A percentile compares a stretch with the other conserved stretches of the same genome.
Evolutionary conservation across 78 protist genomes (phyloP).

Genomic region (Creolimax fragrantissima): DNA sequence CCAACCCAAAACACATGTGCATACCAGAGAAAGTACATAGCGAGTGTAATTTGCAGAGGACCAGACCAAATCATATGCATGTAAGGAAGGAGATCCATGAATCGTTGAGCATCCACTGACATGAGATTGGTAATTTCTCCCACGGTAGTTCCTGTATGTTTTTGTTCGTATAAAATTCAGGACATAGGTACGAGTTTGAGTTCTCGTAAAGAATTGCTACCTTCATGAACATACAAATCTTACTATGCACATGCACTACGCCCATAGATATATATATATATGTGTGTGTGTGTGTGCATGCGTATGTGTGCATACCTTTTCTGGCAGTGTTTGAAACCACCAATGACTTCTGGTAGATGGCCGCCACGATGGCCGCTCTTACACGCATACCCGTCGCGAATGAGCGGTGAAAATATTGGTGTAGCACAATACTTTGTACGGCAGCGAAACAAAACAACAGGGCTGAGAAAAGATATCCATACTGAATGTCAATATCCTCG

Average conservation of each 20-base stretch:
- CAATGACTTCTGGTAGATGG: conserved; percentile 30
- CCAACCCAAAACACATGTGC: too few species aligned
- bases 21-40: conserved; percentile 3
- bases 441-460: not conserved
- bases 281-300: not conserved
- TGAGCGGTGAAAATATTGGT: conserved; percentile 39
- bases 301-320: not conserved
- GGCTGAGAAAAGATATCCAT: conserved; percentile 2
- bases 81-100: conserved; percentile 38
- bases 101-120: conserved; percentile 63
- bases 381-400: conserved; percentile 26
- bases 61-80: conserved; percentile 53
- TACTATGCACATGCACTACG: not conserved
- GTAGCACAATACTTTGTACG: conserved; percentile 3
- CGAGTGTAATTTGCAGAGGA: conserved; percentile 21
- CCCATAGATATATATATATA: not conserved
- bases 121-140: conserved; percentile 70
- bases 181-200: too few species aligned
- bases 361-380: conserved; percentile 14
- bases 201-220: too few species aligned
- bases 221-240: not conserved
- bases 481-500: not conserved
- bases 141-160: not conserved
- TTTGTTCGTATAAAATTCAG: too few species aligned
- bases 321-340: conserved; percentile 7